Evolutionary conservation across 2,329 filamentous ascomycete genomes (phyloP), one percentile per base, ranked within the genome.

Genomic region (Verticillium nonalfalfae): DNA sequence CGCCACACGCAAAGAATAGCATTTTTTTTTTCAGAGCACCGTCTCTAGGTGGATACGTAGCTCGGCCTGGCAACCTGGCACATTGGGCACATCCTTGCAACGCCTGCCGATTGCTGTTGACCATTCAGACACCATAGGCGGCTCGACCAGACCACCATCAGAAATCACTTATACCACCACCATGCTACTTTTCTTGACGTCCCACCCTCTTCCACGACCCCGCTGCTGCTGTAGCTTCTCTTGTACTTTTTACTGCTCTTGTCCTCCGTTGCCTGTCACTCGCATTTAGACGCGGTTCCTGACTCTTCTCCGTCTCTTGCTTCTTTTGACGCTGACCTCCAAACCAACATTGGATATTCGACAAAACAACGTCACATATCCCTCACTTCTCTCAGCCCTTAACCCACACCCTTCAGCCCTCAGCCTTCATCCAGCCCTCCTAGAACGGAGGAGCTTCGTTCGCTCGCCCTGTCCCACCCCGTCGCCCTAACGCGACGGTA

Each of bases 1-100:
- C 59, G 63, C 64, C 62, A 64, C 62, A 56, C 60, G 58, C 59
- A 60, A 63, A 66, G 63, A 66, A 66, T 64, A 61, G 64, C 52
- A 57, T 38, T 34, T 14, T 36, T n/a, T 18, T 9, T n/a, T 21
- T 26, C 21, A 56, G 59, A 59, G 39, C 56, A 15, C 50, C 55
- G 40, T 60, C 45, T 13, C 6, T 45, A n/a, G 40, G 40, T 26
- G 9, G 40, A 50, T n/a, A n/a, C n/a, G n/a, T 36, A 38, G 14
- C 21, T 9, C 15, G 11, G 15, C 26, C 54, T 50, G n/a, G 52
- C 34, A 54, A 40, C 60, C 57, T 50, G 40, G 40, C 40, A 50
- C 18, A 6, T 50, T 9, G 40, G 40, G 9, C 40, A 50, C n/a
- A 50, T 50, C 38, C 59, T 34, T 58, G 34, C 60, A 33, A 61